Base-by-base conservation (phyloP, 208 protist genomes). In the Leptomonas pyrrhocoris region DNA sequence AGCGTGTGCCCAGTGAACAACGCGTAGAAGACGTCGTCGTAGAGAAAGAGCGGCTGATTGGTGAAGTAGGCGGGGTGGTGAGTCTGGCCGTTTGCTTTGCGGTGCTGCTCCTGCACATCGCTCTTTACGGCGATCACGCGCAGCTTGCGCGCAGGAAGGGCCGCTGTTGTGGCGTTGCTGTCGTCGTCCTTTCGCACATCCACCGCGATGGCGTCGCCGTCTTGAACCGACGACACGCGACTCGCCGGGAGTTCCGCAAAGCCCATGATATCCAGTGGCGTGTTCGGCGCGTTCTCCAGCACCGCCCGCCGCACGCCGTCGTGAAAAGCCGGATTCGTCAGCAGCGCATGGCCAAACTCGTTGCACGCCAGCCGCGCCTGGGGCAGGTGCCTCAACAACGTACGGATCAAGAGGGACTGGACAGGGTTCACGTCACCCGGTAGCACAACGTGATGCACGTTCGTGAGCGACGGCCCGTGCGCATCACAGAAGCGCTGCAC, bases 321-420 rank as follows among this genome's bases (percentile, higher is more conserved):
- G 53, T 92, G 93, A 65, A 94, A 94, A 30, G 77, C 78, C 5
- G 64, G 46, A 64, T 94, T 86, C 1, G 84, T 85, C 25, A 96
- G 78, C 38, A 94, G 64, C 13, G 79, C 85, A 4, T 68, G 68
- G 15, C 75, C 74, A 57, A 93, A 90, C 2, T 61, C 38, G 59
- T 80, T 86, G 55, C 85, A 88, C 8, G 70, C 74, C 25, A 96
- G 51, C 12, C 60, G 65, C n/a, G 90, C 60, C 34, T 78, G 25
- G 6, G 89, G 89, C 19, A 88, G 51, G 19, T 50, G 46, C 2
- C 64, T 30, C 9, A 77, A 57, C 31, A 95, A 53, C n/a, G 75
- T 68, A 30, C 69, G 64, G n/a, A 92, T 65, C 11, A 72, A 55
- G n/a, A 68, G 23, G 18, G 72, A 65, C 15, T 79, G 71, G 43